A percentile compares a stretch with the other conserved stretches of the same genome.
phyloP scores from a whole-genome alignment of 2,329 filamentous ascomycete species.

The Penicillium expansum region DNA sequence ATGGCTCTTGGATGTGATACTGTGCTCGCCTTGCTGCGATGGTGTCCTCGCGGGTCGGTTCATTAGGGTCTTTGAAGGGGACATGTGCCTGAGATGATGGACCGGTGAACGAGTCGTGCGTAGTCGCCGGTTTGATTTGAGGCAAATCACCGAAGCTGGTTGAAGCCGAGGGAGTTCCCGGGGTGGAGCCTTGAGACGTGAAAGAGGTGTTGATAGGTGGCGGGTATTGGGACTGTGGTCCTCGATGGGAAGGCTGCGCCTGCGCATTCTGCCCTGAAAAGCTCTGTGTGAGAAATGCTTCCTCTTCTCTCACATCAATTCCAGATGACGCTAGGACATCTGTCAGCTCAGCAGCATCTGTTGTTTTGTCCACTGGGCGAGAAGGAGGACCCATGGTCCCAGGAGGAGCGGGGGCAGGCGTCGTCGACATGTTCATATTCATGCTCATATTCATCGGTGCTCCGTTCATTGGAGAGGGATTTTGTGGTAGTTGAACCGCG shows the following conservation, averaged over 20 bases:
- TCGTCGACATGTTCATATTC: constrained; percentile 50
- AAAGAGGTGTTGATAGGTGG: constrained; percentile 48
- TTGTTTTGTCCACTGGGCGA: constrained; percentile 53
- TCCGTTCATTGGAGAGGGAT: constrained; percentile 36
- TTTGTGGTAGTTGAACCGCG: constrained; percentile 47
- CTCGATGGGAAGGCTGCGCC: constrained; percentile 33
- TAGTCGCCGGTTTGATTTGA: constrained; percentile 54
- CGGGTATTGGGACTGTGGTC: constrained; percentile 49
- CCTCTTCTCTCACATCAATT: constrained; percentile 82
- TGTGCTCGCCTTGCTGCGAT: constrained; percentile 60
- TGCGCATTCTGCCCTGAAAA: constrained; percentile 45
- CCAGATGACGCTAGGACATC: constrained; percentile 82
- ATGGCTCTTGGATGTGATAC: constrained; percentile 70
- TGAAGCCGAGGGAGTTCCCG: constrained; percentile 41
- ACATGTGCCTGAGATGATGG: constrained; percentile 63
- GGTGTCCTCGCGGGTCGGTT: constrained; percentile 63
- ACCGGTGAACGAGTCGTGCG: constrained; percentile 61
- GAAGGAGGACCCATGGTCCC: constrained; percentile 64
- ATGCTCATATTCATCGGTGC: constrained; percentile 54
- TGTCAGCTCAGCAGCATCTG: constrained; percentile 66
- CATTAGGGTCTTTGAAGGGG: constrained; percentile 65
- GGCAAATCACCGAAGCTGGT: constrained; percentile 52
- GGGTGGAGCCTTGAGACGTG: constrained; percentile 41
- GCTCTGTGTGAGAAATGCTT: constrained; percentile 69
- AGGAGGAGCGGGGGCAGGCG: constrained; percentile 39